Conservation (phyloP, 768 basidiomycete genomes). For the Lactifluus subvellereus region DNA sequence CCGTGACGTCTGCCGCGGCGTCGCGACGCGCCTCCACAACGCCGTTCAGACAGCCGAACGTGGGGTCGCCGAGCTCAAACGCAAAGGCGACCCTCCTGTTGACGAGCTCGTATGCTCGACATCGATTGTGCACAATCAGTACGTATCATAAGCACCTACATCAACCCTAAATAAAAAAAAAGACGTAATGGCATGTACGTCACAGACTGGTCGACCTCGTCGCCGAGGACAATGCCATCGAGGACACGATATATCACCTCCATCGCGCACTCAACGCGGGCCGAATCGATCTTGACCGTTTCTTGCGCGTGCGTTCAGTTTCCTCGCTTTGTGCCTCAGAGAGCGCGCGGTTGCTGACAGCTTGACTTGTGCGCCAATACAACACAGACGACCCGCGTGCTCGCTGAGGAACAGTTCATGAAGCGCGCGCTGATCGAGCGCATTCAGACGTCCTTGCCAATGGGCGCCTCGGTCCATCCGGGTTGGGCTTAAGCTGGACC, state of each 20-base stretch:
- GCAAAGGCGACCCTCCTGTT: slow-evolving; percentile 86
- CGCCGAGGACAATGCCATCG: slow-evolving; percentile 99
- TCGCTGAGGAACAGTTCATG: slow-evolving; percentile 96
- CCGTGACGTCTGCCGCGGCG: slow-evolving; percentile 79
- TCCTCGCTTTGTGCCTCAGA: background rate
- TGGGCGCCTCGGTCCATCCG: slow-evolving; percentile 31
- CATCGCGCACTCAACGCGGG: slow-evolving; percentile 89
- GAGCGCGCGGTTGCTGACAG: slow-evolving; percentile 10
- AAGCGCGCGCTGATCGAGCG: slow-evolving; percentile 92
- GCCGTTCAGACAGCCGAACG: slow-evolving; percentile 64
- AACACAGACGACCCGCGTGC: slow-evolving; percentile 67
- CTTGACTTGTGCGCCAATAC: background rate
- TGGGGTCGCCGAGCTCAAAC: slow-evolving; percentile 69
- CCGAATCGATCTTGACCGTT: slow-evolving; percentile 89
- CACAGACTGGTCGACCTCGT: slow-evolving; percentile 86
- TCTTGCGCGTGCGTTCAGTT: slow-evolving; percentile 66
- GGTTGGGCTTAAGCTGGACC: slow-evolving; percentile 14
- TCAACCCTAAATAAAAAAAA: background rate
- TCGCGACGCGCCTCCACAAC: slow-evolving; percentile 57
- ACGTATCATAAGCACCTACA: slow-evolving; percentile 31
- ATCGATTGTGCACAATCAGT: slow-evolving; percentile 97
- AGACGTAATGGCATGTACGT: background rate
- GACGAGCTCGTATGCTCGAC: slow-evolving; percentile 97
- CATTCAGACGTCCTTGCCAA: slow-evolving; percentile 60
- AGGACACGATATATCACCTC: slow-evolving; percentile 96